Evolutionary conservation across 1,284 basidiomycete genomes (phyloP).

Genomic region (Tausonia pullulans): DNA sequence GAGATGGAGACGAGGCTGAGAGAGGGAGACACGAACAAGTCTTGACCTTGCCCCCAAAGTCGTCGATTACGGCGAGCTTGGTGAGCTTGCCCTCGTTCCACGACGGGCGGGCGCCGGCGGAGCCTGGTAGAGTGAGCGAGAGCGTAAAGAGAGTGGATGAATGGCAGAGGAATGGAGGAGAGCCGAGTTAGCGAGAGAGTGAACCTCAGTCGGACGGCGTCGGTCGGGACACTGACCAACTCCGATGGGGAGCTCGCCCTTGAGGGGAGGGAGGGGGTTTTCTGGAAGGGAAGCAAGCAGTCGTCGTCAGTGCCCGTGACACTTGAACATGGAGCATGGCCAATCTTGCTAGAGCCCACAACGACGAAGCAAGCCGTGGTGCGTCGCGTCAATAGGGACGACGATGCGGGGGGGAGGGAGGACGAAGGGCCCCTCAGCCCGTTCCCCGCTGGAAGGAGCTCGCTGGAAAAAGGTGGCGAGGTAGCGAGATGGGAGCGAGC

Average conservation of each 20-base stretch:
- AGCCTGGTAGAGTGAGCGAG: conserved; percentile 35
- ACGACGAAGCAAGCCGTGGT: too few species aligned
- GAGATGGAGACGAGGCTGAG: neutral
- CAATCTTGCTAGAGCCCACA: neutral
- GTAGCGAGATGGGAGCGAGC: neutral
- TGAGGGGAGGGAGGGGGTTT: conserved; percentile 25
- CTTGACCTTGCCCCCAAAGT: conserved; percentile 26
- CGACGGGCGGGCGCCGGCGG: conserved; percentile 22
- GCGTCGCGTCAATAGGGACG: neutral
- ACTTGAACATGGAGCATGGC: neutral
- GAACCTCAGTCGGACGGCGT: neutral
- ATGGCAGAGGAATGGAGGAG: too few species aligned
- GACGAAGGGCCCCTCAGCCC: neutral
- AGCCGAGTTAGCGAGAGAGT: neutral
- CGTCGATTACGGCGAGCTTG: conserved; percentile 30
- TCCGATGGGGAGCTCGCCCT: conserved; percentile 31
- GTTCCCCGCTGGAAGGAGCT: neutral
- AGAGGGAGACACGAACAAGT: conserved; percentile 26
- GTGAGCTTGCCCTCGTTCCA: conserved; percentile 30
- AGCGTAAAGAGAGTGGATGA: neutral
- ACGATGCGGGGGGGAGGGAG: neutral
- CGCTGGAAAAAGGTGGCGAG: neutral
- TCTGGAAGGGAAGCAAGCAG: neutral
- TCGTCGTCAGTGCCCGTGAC: too few species aligned
- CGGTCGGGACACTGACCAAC: neutral